These are phyloP conservation scores for Volvox reticuliferus DNA, from an alignment of 139 green algal species.

Conservation along the genomic window DNA sequence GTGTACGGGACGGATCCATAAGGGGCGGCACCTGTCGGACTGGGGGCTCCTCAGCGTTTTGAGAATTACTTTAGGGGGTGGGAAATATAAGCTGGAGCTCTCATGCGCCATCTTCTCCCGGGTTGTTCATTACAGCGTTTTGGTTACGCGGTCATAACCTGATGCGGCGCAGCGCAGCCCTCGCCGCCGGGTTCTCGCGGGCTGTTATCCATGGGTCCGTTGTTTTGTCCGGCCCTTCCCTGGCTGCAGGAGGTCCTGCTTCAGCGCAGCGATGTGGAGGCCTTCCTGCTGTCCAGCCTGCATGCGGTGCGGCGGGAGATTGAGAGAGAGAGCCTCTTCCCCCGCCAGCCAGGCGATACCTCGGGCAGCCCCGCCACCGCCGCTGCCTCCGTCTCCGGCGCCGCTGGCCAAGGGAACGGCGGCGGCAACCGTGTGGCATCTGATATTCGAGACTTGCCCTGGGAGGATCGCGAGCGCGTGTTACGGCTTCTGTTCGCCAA, in stretches of 20 bases:
- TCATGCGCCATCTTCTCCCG: too few species aligned
- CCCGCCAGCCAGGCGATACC: not conserved
- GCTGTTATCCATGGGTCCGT: too few species aligned
- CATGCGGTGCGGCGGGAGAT: conserved; percentile 70
- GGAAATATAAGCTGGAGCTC: too few species aligned
- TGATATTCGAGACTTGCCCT: conserved; percentile 83
- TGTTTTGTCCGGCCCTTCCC: not conserved
- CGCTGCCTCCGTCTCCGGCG: not conserved
- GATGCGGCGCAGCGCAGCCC: too few species aligned
- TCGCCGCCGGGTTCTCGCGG: too few species aligned
- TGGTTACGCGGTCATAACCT: too few species aligned
- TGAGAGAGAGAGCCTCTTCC: conserved; percentile 55
- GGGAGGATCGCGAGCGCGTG: conserved; percentile 88
- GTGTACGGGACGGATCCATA: too few species aligned
- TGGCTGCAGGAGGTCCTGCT: conserved; percentile 79
- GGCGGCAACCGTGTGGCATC: not conserved
- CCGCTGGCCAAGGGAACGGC: not conserved
- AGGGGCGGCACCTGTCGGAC: too few species aligned
- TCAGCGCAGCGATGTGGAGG: conserved; percentile 89
- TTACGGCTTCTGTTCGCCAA: conserved; percentile 89
- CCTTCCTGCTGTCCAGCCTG: conserved; percentile 90
- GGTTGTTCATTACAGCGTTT: too few species aligned
- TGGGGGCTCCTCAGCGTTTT: too few species aligned
- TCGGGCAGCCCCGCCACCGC: too few species aligned
- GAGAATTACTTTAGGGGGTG: too few species aligned